Percentiles rank a stretch among this genome's conserved stretches.
phyloP scores from a whole-genome alignment of 257 asterid species.

The Solanum chaucha region DNA sequence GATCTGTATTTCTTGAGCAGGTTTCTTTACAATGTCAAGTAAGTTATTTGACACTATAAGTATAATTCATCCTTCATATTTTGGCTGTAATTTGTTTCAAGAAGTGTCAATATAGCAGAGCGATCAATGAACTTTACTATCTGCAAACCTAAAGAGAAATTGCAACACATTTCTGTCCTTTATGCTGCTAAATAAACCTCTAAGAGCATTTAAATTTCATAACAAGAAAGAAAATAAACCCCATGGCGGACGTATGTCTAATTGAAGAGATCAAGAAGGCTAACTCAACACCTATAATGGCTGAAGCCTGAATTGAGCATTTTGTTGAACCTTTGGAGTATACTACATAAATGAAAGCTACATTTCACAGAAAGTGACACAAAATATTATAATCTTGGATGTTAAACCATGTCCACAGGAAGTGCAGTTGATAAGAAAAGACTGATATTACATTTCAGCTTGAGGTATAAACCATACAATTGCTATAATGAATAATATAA shows the following conservation, averaged over 20 bases:
- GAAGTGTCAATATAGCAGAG: not conserved
- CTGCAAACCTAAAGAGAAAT: not conserved
- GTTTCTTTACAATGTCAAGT: not conserved
- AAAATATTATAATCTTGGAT: not conserved
- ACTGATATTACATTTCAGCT: constrained; percentile 1
- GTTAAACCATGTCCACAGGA: constrained; percentile 34
- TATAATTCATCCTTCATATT: not conserved
- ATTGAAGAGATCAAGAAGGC: not conserved
- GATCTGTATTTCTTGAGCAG: not conserved
- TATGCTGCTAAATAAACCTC: not conserved
- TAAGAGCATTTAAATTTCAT: not conserved
- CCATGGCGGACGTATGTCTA: not conserved
- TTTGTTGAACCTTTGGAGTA: not conserved
- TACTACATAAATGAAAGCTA: not conserved
- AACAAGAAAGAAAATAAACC: not conserved
- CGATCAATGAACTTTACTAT: not conserved
- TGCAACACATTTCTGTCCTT: not conserved
- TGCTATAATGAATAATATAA: not conserved
- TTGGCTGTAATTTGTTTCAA: not conserved
- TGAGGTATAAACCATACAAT: constrained; percentile 16
- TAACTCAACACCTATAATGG: not conserved
- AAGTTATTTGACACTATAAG: not conserved
- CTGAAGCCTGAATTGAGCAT: not conserved
- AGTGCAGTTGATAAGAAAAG: constrained; percentile 62
- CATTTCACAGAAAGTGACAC: not conserved